Percentiles rank a stretch among this genome's conserved stretches.
Conservation (phyloP, 495 filamentous ascomycete genomes). For the Neurospora sp. region DNA sequence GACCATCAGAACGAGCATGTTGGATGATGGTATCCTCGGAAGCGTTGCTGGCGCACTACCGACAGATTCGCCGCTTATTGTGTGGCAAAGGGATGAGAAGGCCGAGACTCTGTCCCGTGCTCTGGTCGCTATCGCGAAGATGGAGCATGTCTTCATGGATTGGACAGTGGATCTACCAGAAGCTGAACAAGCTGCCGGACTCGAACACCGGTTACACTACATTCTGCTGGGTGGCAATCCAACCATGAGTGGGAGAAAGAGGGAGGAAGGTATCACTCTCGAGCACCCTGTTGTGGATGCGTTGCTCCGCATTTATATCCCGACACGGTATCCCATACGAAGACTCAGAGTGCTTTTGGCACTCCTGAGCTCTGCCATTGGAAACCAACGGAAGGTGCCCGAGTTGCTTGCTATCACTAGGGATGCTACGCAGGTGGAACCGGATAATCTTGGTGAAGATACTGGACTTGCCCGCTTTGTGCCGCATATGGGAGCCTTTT, state of each 20-base stretch:
- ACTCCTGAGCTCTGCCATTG: constrained; percentile 28
- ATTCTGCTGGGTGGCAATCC: constrained; percentile 20
- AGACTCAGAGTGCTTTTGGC: constrained; percentile 30
- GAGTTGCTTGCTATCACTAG: constrained; percentile 29
- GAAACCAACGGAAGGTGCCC: constrained; percentile 16
- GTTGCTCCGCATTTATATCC: constrained; percentile 32
- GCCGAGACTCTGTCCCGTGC: constrained; percentile 34
- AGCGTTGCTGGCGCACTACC: constrained; percentile 24
- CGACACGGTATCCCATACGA: constrained; percentile 33
- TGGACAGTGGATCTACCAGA: constrained; percentile 35
- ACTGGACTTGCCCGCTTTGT: constrained; percentile 39
- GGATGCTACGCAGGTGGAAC: constrained; percentile 22
- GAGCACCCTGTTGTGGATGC: constrained; percentile 27
- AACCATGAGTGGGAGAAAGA: constrained; percentile 2
- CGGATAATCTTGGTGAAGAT: constrained; percentile 40
- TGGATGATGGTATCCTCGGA: constrained; percentile 36
- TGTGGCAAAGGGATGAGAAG: constrained; percentile 31
- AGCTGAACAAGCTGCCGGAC: constrained; percentile 34
- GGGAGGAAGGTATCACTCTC: constrained; percentile 17
- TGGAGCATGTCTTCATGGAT: constrained; percentile 34
- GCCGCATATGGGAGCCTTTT: constrained; percentile 48
- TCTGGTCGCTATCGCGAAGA: constrained; percentile 34
- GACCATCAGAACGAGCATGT: constrained; percentile 31
- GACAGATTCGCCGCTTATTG: constrained; percentile 21
- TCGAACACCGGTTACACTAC: constrained; percentile 40